Evolutionary conservation across 768 basidiomycete genomes (phyloP), one percentile per base, ranked within the genome.

Genomic region (Krasilnikovozyma curviuscula): DNA sequence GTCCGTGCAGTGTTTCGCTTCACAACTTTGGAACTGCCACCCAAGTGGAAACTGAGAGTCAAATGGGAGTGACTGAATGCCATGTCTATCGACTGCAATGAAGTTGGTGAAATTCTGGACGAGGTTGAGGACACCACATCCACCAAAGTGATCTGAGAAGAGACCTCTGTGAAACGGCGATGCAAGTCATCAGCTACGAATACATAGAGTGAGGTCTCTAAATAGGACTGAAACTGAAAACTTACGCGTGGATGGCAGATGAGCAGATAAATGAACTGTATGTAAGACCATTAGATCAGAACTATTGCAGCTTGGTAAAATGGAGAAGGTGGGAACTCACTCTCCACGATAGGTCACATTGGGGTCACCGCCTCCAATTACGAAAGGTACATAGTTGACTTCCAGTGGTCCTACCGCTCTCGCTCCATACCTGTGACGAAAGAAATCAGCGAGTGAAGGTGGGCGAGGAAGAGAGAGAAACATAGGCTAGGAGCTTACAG

Each of bases 361-460:
- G 0, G 52, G 52, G 64, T 84, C 83, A 2, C 83, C 82, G 16
- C 85, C 85, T n/a, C 85, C 84, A 2, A 88, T 79, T 40, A 88
- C 69, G 21, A 86, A 68, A 7, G 83, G 82, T 19, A 73, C 71
- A 55, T 75, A 81, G 39, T 73, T 74, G 30, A 78, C 69, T 53
- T 77, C 68, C 47, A 74, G 64, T 41, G 73, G 63, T 21, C 85
- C 84, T 23, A 89, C 71, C 0, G 80, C 73, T 43, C 81, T n/a
- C n/a, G n/a, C n/a, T n/a, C n/a, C n/a, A n/a, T n/a, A n/a, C n/a
- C n/a, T n/a, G n/a, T n/a, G n/a, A n/a, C n/a, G n/a, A n/a, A n/a
- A n/a, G n/a, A n/a, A n/a, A n/a, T n/a, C n/a, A n/a, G 70, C 14
- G 77, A 75, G 58, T 85, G 84, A 55, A 76, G 73, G 34, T 84